These are phyloP conservation scores for Fusarium napiforme DNA, from an alignment of 2,329 filamentous ascomycete genomes.

Conservation along the genomic window DNA sequence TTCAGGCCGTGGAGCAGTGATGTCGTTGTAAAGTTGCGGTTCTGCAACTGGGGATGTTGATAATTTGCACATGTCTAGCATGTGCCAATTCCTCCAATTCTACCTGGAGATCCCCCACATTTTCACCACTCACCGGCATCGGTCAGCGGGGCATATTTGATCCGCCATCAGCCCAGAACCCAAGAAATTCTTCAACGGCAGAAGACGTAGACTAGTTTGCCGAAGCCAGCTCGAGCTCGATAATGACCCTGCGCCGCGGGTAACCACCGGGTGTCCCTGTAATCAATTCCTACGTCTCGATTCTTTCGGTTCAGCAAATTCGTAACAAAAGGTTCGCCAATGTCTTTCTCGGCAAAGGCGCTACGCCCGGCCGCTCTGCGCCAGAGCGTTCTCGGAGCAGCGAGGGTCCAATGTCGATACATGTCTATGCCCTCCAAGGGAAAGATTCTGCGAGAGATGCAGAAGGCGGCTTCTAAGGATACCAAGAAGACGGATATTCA, in stretches of 20 bases:
- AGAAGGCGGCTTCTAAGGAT: conserved; percentile 38
- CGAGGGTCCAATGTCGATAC: conserved; percentile 42
- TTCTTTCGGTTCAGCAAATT: not conserved
- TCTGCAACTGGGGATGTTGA: not conserved
- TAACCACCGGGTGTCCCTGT: conserved; percentile 34
- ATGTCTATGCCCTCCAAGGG: conserved; percentile 41
- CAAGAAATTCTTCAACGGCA: conserved; percentile 41
- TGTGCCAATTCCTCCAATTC: not conserved
- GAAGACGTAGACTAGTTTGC: not conserved
- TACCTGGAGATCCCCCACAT: not conserved
- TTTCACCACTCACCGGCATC: conserved; percentile 2
- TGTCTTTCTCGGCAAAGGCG: conserved; percentile 36
- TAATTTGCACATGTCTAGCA: conserved; percentile 20
- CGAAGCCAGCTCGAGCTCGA: conserved; percentile 32
- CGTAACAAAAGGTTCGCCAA: conserved; percentile 6
- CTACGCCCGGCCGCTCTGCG: conserved; percentile 39
- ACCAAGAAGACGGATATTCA: conserved; percentile 41
- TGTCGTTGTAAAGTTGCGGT: conserved; percentile 5
- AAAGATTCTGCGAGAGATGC: conserved; percentile 46
- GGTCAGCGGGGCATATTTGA: conserved; percentile 30
- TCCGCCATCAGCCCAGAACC: conserved; percentile 38
- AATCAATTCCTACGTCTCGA: not conserved
- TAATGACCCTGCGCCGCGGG: conserved; percentile 42
- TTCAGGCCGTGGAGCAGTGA: not conserved
- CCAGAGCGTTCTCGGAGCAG: conserved; percentile 32